Base-by-base conservation (phyloP, 164 flowering plant species). In the Platanus orientalis region DNA sequence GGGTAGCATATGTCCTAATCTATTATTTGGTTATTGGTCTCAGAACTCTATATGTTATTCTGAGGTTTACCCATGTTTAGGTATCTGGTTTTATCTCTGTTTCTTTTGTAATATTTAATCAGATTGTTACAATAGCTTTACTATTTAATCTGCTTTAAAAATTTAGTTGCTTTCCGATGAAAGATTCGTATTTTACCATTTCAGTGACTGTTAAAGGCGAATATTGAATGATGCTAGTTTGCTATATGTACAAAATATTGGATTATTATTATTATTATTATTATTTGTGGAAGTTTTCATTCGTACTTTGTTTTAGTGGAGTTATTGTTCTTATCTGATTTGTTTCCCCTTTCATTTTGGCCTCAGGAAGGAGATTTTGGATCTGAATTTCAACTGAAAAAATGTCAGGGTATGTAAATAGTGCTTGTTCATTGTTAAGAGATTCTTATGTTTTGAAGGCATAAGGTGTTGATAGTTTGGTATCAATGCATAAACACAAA, bases 371-470 rank as follows among this genome's bases (percentile, higher is more conserved):
- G 56, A 57, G 48, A 1, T 6, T 57, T 48, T 6, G 23, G 34
- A 13, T 30, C 19, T 26, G 29, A 53, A 65, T 2, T 25, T 48
- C 49, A 50, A 57, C 23, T n/a, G 23, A 25, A 17, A 63, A 69
- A 55, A 69, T 69, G 71, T 69, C 71, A 10, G 71, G 71, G 71
- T 69, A 69, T 21, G 56, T 26, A 27, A 14, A 12, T 14, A 3
- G 14, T 27, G 13, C 23, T 53, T 14, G 9, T 12, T 26, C 32
- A 26, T 26, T 53, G 56, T 45, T 45, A 12, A 3, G 2, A 45
- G 42, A 36, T 36, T 36, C 9, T 36, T 36, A 3, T 36, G 42
- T 36, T 36, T 36, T 36, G 42, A 32, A 10, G 12, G 9, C 12
- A 36, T 36, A 36, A 3, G 9, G 42, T 36, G 42, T 36, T 14